Conservation (phyloP, 768 basidiomycete genomes). For the Panaeolus cyanescens region DNA sequence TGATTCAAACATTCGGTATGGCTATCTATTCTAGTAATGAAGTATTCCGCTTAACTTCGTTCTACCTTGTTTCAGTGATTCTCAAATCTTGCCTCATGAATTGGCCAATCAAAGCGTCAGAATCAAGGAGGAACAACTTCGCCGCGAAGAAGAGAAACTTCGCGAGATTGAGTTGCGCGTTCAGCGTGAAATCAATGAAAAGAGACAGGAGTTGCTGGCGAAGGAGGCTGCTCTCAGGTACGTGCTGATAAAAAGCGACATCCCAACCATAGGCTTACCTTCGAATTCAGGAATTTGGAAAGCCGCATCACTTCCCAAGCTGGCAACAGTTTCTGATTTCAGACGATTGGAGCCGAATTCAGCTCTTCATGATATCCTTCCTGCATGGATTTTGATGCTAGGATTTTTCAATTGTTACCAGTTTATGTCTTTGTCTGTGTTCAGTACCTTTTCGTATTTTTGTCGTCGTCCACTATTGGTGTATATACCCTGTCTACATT, state of each 20-base stretch:
- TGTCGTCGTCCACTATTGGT: background rate
- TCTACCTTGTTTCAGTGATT: conserved; percentile 42
- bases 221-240: conserved; percentile 83
- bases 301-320: conserved; percentile 29
- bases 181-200: conserved; percentile 86
- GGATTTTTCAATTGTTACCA: background rate
- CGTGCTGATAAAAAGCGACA: too few relatives aligned
- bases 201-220: conserved; percentile 81
- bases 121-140: conserved; percentile 89
- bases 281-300: conserved; percentile 26
- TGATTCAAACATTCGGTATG: conserved; percentile 56
- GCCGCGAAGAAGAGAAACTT: conserved; percentile 86
- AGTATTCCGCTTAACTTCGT: background rate
- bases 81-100: conserved; percentile 82
- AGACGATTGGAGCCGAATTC: background rate
- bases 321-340: conserved; percentile 16
- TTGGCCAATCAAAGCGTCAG: conserved; percentile 83
- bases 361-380: background rate
- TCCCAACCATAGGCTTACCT: too few relatives aligned
- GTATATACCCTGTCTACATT: background rate
- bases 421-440: background rate
- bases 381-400: background rate
- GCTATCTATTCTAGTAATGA: background rate
- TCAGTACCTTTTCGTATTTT: background rate
- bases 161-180: conserved; percentile 87